Base-by-base conservation (phyloP, 768 basidiomycete species). In the Chlorophyllum brunneum region DNA sequence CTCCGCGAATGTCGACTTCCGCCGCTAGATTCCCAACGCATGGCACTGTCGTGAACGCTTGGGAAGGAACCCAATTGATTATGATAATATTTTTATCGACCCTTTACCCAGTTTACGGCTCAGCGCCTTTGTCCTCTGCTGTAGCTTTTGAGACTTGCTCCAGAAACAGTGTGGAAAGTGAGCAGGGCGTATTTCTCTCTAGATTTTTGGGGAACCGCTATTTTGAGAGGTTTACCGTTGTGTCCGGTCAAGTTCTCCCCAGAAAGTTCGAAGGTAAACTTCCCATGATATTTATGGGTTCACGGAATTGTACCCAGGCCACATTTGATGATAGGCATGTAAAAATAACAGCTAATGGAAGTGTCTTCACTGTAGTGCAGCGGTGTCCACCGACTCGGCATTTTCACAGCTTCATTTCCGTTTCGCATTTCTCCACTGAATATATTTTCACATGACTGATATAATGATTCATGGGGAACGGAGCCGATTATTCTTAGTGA, bases 341-440 rank as follows among this genome's bases (percentile, higher is more conserved):
- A 48, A 31, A 36, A 36, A 33, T 36, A 37, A 33, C 31, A 34
- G 9, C 18, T 11, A 37, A 39, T 38, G 37, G 29, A 49, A 30
- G 13, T 27, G 16, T 29, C 37, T 26, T 9, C n/a, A n/a, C n/a
- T n/a, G n/a, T n/a, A n/a, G n/a, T n/a, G n/a, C n/a, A n/a, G n/a
- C n/a, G n/a, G 8, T 40, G 9, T 22, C 23, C 5, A 39, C 48
- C 29, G 29, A 41, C 24, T 50, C 26, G 48, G 48, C 16, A 11
- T 41, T 22, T 34, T 51, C 50, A 42, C 33, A 29, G 23, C 23
- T 52, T 52, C 22, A 52, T 44, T 52, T 44, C 51, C 33, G 41
- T 52, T 44, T 43, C 33, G 33, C 41, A 44, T 36, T 29, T 34
- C 41, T 24, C 50, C 33, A 42, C 33, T 51, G 20, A 33, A 37